Conservation (phyloP, 768 basidiomycete genomes). For the Boletus pseudopeckii region DNA sequence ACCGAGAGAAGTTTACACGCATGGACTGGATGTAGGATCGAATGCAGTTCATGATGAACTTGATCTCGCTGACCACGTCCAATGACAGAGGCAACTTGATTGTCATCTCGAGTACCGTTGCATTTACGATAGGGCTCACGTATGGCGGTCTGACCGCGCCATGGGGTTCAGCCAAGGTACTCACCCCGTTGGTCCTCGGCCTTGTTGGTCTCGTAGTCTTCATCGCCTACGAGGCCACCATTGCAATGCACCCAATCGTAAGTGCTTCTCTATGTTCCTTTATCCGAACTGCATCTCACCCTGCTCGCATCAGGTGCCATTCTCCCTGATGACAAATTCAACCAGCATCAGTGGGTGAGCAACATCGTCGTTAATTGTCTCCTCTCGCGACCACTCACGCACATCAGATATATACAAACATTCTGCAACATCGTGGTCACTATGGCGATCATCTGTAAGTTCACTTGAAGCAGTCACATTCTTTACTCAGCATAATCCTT, state of each 20-base stretch:
- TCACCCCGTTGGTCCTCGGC: conserved; percentile 45
- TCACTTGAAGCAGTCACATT: neutral
- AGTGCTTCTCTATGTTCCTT: neutral
- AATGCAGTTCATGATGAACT: neutral
- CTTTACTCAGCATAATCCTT: neutral
- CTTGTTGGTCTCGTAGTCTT: conserved; percentile 36
- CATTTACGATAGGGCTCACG: conserved; percentile 40
- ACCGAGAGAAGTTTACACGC: conserved; percentile 34
- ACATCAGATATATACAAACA: conserved; percentile 27
- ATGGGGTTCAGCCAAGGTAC: conserved; percentile 40
- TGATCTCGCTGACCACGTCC: neutral
- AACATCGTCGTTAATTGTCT: neutral
- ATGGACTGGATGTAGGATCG: conserved; percentile 44
- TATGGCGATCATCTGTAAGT: conserved; percentile 24
- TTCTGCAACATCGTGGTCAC: conserved; percentile 18
- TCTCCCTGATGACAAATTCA: conserved; percentile 24
- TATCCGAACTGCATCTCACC: neutral
- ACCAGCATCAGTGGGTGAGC: conserved; percentile 30
- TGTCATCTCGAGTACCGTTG: conserved; percentile 35
- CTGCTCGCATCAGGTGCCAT: conserved; percentile 4
- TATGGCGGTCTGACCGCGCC: conserved; percentile 44
- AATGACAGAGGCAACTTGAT: conserved; percentile 39
- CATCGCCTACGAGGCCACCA: conserved; percentile 37
- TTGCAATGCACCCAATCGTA: conserved; percentile 32
- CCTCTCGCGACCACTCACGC: neutral